These are phyloP conservation scores for Thraustochytrium sp. DNA, from an alignment of 352 stramenopile genomes.

Conservation along the genomic window DNA sequence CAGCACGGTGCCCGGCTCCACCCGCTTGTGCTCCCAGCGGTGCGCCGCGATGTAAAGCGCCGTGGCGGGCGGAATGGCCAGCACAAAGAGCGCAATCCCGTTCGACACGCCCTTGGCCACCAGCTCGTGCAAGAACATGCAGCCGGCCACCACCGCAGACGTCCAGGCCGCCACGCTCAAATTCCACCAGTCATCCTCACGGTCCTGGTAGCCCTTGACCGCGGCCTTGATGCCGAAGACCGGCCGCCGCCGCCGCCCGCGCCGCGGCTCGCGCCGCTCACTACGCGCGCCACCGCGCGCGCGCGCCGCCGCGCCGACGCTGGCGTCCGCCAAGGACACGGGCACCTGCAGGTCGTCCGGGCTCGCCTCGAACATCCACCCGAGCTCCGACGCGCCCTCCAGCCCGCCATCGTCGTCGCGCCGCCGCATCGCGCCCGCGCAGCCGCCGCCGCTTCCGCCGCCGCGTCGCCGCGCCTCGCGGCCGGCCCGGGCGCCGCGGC, in stretches of 20 bases:
- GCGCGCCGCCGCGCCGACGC: neutral
- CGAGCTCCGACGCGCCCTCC: neutral
- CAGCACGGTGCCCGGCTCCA: neutral
- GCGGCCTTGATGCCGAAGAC: neutral
- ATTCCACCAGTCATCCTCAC: neutral
- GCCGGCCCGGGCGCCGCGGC: no score
- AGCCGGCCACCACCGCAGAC: neutral
- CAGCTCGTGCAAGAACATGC: constrained; percentile 29
- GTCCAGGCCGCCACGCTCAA: neutral
- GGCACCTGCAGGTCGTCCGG: neutral
- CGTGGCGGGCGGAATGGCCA: neutral
- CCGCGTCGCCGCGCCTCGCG: no score
- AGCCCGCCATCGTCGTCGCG: neutral
- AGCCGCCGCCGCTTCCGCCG: no score
- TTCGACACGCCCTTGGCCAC: neutral
- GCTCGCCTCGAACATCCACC: constrained; percentile 15
- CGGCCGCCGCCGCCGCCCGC: neutral
- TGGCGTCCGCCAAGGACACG: neutral
- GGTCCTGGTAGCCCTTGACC: neutral
- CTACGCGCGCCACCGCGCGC: no score
- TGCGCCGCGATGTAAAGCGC: neutral
- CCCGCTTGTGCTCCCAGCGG: constrained; percentile 8
- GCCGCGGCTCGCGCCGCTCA: neutral
- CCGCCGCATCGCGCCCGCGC: no score
- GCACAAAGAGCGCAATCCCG: neutral